phyloP scores from a whole-genome alignment of 495 filamentous ascomycete species.

The Opeltia flavorubescens region DNA sequence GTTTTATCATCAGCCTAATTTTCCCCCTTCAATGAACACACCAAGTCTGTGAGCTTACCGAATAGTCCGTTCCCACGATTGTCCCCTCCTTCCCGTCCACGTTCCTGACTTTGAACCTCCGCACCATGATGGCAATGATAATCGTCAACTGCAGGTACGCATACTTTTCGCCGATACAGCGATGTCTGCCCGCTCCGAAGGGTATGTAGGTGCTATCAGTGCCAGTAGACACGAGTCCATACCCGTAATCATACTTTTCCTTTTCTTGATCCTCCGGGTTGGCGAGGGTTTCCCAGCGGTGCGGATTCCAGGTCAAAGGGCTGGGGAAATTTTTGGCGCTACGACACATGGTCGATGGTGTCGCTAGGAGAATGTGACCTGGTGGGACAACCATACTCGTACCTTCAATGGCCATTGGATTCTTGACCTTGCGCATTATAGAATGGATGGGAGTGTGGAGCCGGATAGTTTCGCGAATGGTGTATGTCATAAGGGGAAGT shows the following conservation, averaged over 20 bases:
- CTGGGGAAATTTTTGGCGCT: conserved; percentile 67
- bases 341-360: conserved; percentile 62
- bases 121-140: conserved; percentile 66
- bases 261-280: conserved; percentile 44
- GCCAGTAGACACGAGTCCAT: conserved; percentile 84
- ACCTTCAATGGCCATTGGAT: conserved; percentile 61
- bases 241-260: conserved; percentile 81
- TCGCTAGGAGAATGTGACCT: conserved; percentile 61
- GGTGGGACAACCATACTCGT: conserved; percentile 68
- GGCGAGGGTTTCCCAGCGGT: conserved; percentile 61
- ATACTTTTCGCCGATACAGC: conserved; percentile 96
- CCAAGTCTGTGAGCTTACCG: conserved; percentile 30
- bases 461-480: conserved; percentile 70
- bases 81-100: conserved; percentile 47
- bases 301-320: conserved; percentile 69
- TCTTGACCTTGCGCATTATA: conserved; percentile 73
- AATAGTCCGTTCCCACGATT: conserved; percentile 75
- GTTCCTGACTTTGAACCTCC: conserved; percentile 61
- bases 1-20: neutral
- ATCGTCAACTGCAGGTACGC: conserved; percentile 83
- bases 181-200: conserved; percentile 84
- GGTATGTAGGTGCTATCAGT: conserved; percentile 78
- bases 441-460: conserved; percentile 73
- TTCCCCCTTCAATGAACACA: neutral
- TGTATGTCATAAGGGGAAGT: conserved; percentile 52